Evolutionary conservation across 176 grass and related monocot genomes (phyloP).

Genomic region (Chloris gayana): DNA sequence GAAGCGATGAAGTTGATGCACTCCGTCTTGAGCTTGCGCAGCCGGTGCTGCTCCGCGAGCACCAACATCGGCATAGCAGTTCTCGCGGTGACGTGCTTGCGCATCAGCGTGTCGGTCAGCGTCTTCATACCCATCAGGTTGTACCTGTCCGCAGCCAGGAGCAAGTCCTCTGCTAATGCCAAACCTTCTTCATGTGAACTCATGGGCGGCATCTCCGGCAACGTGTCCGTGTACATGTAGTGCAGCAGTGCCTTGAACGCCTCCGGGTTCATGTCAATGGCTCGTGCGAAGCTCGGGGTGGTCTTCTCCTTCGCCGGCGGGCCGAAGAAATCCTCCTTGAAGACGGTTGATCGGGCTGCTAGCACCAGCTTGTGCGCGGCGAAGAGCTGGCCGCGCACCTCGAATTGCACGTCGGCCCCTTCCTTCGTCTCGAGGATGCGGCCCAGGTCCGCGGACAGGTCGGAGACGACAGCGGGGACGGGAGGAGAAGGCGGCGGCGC

Average conservation of each 20-base stretch:
- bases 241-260: not conserved
- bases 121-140: not conserved
- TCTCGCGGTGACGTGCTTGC: not conserved
- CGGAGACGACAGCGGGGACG: too few species aligned
- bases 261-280: not conserved
- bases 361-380: not conserved
- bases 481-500: too few species aligned
- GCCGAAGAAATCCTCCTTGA: not conserved
- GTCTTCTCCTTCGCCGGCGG: not conserved
- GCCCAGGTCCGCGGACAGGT: not conserved
- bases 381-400: not conserved
- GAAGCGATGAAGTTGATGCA: not conserved
- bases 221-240: not conserved
- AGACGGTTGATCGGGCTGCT: not conserved
- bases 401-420: not conserved
- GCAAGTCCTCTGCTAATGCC: not conserved
- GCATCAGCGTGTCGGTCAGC: not conserved
- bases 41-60: not conserved
- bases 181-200: not conserved
- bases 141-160: not conserved
- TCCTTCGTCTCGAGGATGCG: not conserved
- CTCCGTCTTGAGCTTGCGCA: not conserved
- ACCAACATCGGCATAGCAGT: not conserved
- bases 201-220: not conserved
- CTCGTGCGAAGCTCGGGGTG: not conserved